phyloP scores from a whole-genome alignment of 2,329 filamentous ascomycete genomes.

The Cladosporium cucumerinum region DNA sequence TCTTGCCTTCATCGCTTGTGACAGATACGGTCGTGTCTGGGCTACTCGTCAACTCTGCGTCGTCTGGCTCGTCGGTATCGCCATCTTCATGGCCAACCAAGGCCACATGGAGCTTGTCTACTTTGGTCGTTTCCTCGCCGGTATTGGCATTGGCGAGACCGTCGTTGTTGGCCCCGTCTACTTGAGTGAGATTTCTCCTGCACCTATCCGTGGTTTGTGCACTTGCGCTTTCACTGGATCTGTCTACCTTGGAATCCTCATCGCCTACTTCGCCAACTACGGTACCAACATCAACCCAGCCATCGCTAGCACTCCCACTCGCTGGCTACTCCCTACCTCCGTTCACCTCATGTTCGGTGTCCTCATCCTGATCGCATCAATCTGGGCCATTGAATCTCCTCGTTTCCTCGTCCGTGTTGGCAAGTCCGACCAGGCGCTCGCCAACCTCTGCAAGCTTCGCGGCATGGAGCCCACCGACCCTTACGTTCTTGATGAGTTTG shows the following conservation, averaged over 20 bases:
- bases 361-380: constrained; percentile 65
- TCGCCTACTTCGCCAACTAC: constrained; percentile 69
- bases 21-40: constrained; percentile 41
- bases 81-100: constrained; percentile 39
- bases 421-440: constrained; percentile 60
- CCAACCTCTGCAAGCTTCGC: constrained; percentile 55
- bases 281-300: constrained; percentile 37
- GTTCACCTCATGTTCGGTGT: constrained; percentile 74
- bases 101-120: constrained; percentile 51
- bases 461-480: constrained; percentile 62
- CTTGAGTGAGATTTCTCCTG: constrained; percentile 58
- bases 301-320: constrained; percentile 37
- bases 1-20: constrained; percentile 52
- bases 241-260: constrained; percentile 69
- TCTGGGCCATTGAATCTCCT: constrained; percentile 60
- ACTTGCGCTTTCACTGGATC: constrained; percentile 66
- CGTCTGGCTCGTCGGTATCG: constrained; percentile 41
- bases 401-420: constrained; percentile 65
- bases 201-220: constrained; percentile 63
- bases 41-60: constrained; percentile 42
- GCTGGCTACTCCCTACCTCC: constrained; percentile 64
- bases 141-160: constrained; percentile 50
- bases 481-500: constrained; percentile 49
- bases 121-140: constrained; percentile 59
- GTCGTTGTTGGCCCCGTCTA: constrained; percentile 50